Conservation (phyloP, 257 asterid species). For the Primulina tabacum region DNA sequence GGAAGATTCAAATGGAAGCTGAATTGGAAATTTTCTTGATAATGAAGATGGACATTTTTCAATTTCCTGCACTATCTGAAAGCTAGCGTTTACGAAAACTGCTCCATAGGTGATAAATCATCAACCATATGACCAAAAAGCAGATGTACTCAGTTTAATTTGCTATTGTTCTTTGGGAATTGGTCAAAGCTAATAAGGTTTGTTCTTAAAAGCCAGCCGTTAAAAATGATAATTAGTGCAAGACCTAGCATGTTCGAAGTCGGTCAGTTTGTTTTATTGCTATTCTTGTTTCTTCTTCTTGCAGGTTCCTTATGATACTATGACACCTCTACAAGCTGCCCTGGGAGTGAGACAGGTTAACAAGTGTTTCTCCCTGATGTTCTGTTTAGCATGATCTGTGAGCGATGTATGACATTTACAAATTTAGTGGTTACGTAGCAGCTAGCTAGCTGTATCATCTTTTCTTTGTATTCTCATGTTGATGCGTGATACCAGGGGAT, state of each 20-base stretch:
- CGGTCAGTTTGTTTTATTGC: not conserved
- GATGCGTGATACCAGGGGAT: not conserved
- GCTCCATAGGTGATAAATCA: conserved; percentile 69
- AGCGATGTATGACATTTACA: not conserved
- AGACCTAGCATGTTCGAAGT: conserved; percentile 2
- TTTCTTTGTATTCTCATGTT: not conserved
- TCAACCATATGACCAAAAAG: conserved; percentile 88
- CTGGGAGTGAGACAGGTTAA: conserved; percentile 87
- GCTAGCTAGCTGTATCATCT: not conserved
- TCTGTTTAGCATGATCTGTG: not conserved
- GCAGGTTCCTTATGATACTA: conserved; percentile 77
- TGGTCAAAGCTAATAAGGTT: conserved; percentile 80
- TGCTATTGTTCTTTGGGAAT: conserved; percentile 96
- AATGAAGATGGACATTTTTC: not conserved
- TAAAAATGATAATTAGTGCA: conserved; percentile 17
- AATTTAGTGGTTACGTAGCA: not conserved
- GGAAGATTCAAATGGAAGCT: not conserved
- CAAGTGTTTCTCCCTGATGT: conserved; percentile 8
- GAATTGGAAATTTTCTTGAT: not conserved
- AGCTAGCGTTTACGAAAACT: conserved; percentile 2
- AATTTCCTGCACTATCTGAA: not conserved
- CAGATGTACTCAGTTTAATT: conserved; percentile 91
- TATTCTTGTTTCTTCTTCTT: conserved; percentile 17
- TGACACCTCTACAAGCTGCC: conserved; percentile 89
- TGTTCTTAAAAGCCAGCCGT: conserved; percentile 4